Evolutionary conservation across 2,329 filamentous ascomycete species (phyloP).

Genomic region (Elsinoe fawcettii): DNA sequence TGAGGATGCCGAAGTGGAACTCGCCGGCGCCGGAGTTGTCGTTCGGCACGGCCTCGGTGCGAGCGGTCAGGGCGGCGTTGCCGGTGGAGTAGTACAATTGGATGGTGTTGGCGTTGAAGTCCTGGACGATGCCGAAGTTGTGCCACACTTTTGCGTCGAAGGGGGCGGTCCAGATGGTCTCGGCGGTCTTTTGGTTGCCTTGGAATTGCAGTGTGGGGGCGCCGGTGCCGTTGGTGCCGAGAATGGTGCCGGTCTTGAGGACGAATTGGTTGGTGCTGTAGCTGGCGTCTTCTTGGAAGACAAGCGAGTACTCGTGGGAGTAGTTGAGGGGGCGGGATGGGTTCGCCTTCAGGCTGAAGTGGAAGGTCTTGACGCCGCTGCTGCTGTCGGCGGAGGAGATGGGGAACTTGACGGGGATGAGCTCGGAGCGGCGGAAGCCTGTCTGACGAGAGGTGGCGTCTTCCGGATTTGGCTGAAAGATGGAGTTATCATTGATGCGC

Average conservation of each 20-base stretch:
- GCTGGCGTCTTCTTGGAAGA: slow-evolving; percentile 43
- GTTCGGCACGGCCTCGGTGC: slow-evolving; percentile 42
- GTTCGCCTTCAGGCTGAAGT: slow-evolving; percentile 53
- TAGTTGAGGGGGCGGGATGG: slow-evolving; percentile 46
- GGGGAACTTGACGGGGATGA: slow-evolving; percentile 41
- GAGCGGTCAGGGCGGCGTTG: slow-evolving; percentile 37
- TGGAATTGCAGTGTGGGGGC: slow-evolving; percentile 21
- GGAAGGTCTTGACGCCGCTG: slow-evolving; percentile 51
- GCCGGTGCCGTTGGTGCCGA: slow-evolving; percentile 40
- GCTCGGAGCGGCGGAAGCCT: slow-evolving; percentile 55
- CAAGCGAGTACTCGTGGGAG: slow-evolving; percentile 54
- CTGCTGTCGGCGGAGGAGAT: slow-evolving; percentile 47
- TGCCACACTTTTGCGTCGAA: slow-evolving; percentile 49
- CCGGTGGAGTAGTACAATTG: slow-evolving; percentile 52
- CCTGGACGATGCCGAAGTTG: slow-evolving; percentile 54
- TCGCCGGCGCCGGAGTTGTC: slow-evolving; percentile 52
- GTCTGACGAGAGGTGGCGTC: slow-evolving; percentile 47
- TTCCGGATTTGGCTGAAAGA: slow-evolving; percentile 49
- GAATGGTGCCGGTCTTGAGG: slow-evolving; percentile 21
- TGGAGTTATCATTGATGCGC: slow-evolving; percentile 51
- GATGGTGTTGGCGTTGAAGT: slow-evolving; percentile 50
- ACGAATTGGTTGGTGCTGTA: slow-evolving; percentile 47
- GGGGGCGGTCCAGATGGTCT: slow-evolving; percentile 43
- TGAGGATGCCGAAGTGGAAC: slow-evolving; percentile 55
- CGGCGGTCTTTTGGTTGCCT: slow-evolving; percentile 21